phyloP scores from a whole-genome alignment of 192 early-diverging fungal genomes.

The Coemansia sp. region DNA sequence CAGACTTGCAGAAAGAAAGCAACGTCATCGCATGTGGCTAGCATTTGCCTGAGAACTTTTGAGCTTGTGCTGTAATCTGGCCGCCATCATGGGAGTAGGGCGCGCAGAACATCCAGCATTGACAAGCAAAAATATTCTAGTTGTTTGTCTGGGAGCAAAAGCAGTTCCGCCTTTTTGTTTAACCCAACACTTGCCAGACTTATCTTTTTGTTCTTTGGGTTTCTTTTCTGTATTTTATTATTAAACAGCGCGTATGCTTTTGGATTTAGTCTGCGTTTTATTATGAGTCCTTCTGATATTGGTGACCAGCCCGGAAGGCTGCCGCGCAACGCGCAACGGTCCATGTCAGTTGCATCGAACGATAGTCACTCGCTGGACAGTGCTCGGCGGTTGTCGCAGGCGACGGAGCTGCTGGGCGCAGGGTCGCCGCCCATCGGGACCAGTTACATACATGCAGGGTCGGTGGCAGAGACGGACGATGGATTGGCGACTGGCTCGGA shows the following conservation, averaged over 20 bases:
- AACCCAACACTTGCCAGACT: not conserved
- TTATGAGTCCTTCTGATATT: conserved; percentile 3
- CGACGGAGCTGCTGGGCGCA: conserved; percentile 30
- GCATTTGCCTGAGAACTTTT: not conserved
- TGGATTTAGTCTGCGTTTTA: not conserved
- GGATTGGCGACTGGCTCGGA: conserved; percentile 16
- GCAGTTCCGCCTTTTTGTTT: not conserved
- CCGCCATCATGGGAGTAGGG: not conserved
- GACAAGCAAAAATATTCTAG: no score
- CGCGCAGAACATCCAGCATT: not conserved
- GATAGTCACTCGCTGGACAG: conserved; percentile 15
- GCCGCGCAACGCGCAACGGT: conserved; percentile 40
- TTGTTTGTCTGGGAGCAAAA: not conserved
- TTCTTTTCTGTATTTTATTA: not conserved
- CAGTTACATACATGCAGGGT: not conserved
- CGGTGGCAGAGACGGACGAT: conserved; percentile 14
- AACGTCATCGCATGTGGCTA: no score
- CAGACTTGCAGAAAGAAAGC: no score
- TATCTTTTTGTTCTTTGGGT: not conserved
- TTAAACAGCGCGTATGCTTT: not conserved
- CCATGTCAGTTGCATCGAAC: conserved; percentile 11
- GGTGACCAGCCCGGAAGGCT: conserved; percentile 18
- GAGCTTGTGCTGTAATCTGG: not conserved
- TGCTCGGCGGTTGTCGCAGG: conserved; percentile 20
- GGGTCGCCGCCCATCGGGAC: conserved; percentile 29